phyloP scores from a whole-genome alignment of 345 rosid genomes.

The Cardamine chenopodiifolia region DNA sequence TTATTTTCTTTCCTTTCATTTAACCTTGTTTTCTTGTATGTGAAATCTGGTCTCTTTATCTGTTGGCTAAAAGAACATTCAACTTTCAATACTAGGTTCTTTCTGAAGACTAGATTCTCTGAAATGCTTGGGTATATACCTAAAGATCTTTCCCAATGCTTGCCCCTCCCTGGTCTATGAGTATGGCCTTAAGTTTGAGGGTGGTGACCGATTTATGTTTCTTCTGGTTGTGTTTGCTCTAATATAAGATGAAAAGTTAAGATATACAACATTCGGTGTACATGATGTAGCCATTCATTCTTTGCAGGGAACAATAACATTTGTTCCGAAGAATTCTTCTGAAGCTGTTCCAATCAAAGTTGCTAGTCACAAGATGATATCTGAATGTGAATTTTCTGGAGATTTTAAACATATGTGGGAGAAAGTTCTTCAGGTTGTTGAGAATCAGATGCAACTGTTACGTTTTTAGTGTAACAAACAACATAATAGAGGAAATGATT shows the following conservation, averaged over 20 bases:
- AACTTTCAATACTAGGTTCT: slow-evolving; percentile 56
- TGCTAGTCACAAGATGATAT: slow-evolving; percentile 44
- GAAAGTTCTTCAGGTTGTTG: slow-evolving; percentile 59
- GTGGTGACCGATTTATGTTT: slow-evolving; percentile 33
- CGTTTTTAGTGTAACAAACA: too few relatives aligned
- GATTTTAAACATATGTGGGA: slow-evolving; percentile 58
- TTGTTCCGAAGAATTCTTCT: slow-evolving; percentile 56
- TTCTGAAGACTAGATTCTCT: slow-evolving; percentile 47
- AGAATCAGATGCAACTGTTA: slow-evolving; percentile 48
- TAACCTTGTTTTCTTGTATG: slow-evolving; percentile 10
- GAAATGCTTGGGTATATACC: slow-evolving; percentile 82
- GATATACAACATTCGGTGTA: background rate
- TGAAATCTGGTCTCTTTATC: background rate
- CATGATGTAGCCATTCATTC: background rate
- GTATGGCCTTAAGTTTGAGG: slow-evolving; percentile 67
- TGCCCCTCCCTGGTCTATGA: slow-evolving; percentile 74
- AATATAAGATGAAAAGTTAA: slow-evolving; percentile 8
- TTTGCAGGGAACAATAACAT: slow-evolving; percentile 68
- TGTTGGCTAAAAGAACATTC: background rate
- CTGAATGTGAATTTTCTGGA: slow-evolving; percentile 38
- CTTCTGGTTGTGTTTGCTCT: background rate
- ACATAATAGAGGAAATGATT: too few relatives aligned
- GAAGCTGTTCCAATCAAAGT: slow-evolving; percentile 71
- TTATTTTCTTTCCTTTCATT: slow-evolving; percentile 28
- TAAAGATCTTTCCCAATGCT: slow-evolving; percentile 65